A percentile compares a stretch with the other conserved stretches of the same genome.
Conservation (phyloP, 352 stramenopile species). For the Pythium aphanidermatum region DNA sequence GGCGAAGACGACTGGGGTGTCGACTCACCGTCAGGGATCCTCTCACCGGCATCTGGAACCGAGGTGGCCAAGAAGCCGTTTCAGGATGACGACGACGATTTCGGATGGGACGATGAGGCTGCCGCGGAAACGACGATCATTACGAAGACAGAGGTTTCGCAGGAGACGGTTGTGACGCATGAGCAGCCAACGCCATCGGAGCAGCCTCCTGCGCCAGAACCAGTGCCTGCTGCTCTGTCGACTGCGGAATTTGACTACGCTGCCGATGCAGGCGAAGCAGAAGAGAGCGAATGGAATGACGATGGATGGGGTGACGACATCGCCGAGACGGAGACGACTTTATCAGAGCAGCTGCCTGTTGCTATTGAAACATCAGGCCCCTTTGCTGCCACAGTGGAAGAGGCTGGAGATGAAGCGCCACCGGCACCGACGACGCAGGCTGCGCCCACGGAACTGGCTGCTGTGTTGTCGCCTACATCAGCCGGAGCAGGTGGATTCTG, state of each 20-base stretch:
- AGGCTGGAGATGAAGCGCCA: background rate
- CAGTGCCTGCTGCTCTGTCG: background rate
- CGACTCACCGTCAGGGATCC: constrained; percentile 63
- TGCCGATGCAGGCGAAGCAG: constrained; percentile 14
- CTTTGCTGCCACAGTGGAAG: too few species aligned
- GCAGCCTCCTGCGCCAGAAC: background rate
- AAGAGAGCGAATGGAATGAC: constrained; percentile 14
- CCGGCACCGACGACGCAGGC: background rate
- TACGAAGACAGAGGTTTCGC: background rate
- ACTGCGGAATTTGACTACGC: constrained; percentile 14
- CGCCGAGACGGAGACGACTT: background rate
- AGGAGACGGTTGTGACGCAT: background rate
- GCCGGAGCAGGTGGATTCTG: constrained; percentile 47
- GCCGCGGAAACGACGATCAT: background rate
- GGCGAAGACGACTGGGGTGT: constrained; percentile 63
- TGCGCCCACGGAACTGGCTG: constrained; percentile 16
- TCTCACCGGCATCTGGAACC: constrained; percentile 25
- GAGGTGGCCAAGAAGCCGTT: constrained; percentile 13
- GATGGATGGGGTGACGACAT: constrained; percentile 1
- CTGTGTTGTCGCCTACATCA: constrained; percentile 15
- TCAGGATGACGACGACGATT: constrained; percentile 12
- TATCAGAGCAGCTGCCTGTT: too few species aligned
- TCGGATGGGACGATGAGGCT: constrained; percentile 12
- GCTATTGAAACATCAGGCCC: too few species aligned
- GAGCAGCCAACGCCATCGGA: background rate